Evolutionary conservation across 768 basidiomycete genomes (phyloP).

Genomic region (Boletus subcaerulescens): DNA sequence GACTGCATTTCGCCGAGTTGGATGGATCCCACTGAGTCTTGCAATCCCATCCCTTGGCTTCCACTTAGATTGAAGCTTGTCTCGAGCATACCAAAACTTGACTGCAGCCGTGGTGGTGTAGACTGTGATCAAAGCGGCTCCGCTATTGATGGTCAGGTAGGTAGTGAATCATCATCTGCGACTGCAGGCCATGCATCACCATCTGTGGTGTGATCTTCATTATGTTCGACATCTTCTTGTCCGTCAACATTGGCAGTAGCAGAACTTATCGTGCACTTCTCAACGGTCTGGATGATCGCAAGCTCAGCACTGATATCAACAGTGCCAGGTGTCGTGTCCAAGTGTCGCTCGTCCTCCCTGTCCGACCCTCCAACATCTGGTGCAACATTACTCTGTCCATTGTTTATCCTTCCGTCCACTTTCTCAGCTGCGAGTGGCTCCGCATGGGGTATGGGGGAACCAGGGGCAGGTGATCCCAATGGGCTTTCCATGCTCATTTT

Average conservation of each 20-base stretch:
- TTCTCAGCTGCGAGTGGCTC: neutral
- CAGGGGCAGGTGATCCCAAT: constrained; percentile 19
- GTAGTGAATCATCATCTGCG: neutral
- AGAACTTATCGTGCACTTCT: constrained; percentile 37
- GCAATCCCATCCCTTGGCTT: constrained; percentile 20
- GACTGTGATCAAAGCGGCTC: constrained; percentile 9
- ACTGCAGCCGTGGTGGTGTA: neutral
- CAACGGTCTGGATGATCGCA: constrained; percentile 23
- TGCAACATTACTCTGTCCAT: neutral
- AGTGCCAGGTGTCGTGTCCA: too few species aligned
- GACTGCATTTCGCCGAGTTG: constrained; percentile 70
- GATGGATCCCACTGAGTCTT: constrained; percentile 46
- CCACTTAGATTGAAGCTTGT: constrained; percentile 24
- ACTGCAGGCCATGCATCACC: neutral
- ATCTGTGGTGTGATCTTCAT: neutral
- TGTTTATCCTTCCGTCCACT: neutral
- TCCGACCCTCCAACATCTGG: neutral
- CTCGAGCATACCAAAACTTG: too few species aligned
- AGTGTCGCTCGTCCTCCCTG: too few species aligned
- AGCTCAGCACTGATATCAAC: too few species aligned
- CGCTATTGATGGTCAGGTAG: neutral
- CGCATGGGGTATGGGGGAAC: constrained; percentile 5
- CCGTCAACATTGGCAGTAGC: neutral
- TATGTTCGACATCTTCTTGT: neutral
- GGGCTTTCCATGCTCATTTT: constrained; percentile 46